phyloP scores from a whole-genome alignment of 495 filamentous ascomycete genomes.

The Aspergillus cavernicola region DNA sequence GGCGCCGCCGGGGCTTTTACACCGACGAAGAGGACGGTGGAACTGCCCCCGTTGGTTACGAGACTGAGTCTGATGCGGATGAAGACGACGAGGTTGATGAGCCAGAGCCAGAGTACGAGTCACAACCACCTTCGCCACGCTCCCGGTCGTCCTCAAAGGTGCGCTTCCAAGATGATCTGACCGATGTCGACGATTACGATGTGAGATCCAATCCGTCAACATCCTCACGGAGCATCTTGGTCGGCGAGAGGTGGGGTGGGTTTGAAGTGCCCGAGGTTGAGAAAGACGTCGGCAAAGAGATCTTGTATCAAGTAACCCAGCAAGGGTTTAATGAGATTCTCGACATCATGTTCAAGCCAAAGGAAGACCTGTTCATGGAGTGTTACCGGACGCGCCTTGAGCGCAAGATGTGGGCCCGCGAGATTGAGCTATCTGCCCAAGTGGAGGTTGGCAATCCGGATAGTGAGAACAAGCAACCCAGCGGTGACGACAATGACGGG shows the following conservation, averaged over 20 bases:
- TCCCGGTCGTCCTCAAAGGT: conserved; percentile 84
- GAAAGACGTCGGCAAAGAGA: conserved; percentile 77
- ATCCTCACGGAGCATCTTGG: conserved; percentile 71
- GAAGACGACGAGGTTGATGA: conserved; percentile 34
- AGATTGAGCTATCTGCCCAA: conserved; percentile 46
- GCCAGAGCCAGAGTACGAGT: conserved; percentile 35
- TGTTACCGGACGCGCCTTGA: conserved; percentile 59
- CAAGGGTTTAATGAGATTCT: conserved; percentile 90
- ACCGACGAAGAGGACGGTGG: conserved; percentile 76
- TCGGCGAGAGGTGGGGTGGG: conserved; percentile 73
- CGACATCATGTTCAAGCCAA: conserved; percentile 74
- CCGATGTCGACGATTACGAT: conserved; percentile 66
- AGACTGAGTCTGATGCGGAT: conserved; percentile 58
- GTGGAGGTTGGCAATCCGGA: conserved; percentile 18
- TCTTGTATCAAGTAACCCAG: conserved; percentile 85
- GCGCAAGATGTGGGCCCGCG: conserved; percentile 53
- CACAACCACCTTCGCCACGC: conserved; percentile 54
- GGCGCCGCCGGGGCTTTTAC: conserved; percentile 71
- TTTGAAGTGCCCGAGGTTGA: conserved; percentile 80
- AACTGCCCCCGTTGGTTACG: conserved; percentile 58
- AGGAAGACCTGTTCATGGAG: conserved; percentile 73
- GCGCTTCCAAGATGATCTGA: conserved; percentile 70
- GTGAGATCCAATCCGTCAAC: conserved; percentile 74
- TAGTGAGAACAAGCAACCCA: conserved; percentile 12
- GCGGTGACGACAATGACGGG: conserved; percentile 26